These are phyloP conservation scores for Populus deltoides DNA, from an alignment of 345 rosid species.

Conservation along the genomic window DNA sequence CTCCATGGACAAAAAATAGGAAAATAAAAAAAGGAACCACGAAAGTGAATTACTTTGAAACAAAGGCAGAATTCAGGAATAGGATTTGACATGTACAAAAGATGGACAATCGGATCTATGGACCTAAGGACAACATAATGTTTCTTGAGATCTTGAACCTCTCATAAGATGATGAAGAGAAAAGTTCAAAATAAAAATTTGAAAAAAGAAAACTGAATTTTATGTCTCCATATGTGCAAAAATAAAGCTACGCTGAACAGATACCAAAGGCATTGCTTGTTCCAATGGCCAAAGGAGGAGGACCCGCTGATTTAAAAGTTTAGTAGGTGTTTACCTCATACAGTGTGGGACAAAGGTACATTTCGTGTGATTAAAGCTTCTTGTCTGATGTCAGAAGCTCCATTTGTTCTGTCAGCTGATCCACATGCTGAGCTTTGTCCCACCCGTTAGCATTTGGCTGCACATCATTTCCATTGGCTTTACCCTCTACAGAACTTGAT, in stretches of 20 bases:
- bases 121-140: neutral
- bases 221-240: conserved; percentile 13
- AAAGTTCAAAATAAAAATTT: neutral
- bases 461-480: conserved; percentile 29
- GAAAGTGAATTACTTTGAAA: neutral
- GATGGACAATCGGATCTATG: neutral
- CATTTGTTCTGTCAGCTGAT: conserved; percentile 83
- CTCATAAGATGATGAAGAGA: neutral
- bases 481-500: conserved; percentile 42
- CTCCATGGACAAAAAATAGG: neutral
- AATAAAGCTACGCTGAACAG: conserved; percentile 9
- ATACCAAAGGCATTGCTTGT: conserved; percentile 10
- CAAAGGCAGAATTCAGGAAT: neutral
- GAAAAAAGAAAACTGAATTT: neutral
- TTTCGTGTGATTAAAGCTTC: conserved; percentile 18
- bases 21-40: neutral
- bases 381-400: conserved; percentile 66
- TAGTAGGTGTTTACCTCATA: conserved; percentile 6
- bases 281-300: conserved; percentile 11
- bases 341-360: conserved; percentile 12
- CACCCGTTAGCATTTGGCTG: conserved; percentile 43
- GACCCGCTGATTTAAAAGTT: conserved; percentile 1
- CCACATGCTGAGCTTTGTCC: conserved; percentile 52
- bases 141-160: neutral
- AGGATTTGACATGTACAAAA: neutral